phyloP scores from a whole-genome alignment of 1,284 basidiomycete genomes.

The Cutaneotrichosporon sp. region DNA sequence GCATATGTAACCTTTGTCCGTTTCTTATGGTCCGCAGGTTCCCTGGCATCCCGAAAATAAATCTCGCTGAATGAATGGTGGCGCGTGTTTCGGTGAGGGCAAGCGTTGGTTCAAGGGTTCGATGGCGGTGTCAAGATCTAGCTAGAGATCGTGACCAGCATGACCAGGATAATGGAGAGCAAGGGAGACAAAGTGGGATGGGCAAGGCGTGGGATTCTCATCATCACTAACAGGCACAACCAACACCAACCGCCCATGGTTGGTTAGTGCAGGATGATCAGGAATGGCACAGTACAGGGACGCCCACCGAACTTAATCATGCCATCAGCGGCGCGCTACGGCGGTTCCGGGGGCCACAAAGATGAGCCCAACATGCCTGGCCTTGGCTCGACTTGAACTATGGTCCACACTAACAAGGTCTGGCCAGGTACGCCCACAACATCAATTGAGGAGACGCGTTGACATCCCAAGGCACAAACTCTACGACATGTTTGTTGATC shows the following conservation, averaged over 20 bases:
- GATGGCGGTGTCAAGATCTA: not conserved
- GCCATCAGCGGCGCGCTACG: not conserved
- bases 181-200: not conserved
- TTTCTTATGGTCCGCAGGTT: not conserved
- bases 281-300: not conserved
- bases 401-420: not conserved
- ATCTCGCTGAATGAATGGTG: not conserved
- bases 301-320: not conserved
- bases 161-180: not conserved
- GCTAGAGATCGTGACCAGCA: not conserved
- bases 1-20: not conserved
- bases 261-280: not conserved
- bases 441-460: not conserved
- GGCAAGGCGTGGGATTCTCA: not conserved
- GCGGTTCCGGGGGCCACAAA: not conserved
- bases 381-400: not conserved
- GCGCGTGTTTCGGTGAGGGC: not conserved
- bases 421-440: not conserved
- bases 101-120: not conserved
- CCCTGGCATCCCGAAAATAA: not conserved
- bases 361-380: not conserved
- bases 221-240: not conserved
- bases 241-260: not conserved
- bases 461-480: not conserved
- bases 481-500: not conserved